Percentiles rank a stretch among this genome's conserved stretches.
Evolutionary conservation across 2,329 filamentous ascomycete species (phyloP).

Genomic region (Ophiocordyceps unilateralis): DNA sequence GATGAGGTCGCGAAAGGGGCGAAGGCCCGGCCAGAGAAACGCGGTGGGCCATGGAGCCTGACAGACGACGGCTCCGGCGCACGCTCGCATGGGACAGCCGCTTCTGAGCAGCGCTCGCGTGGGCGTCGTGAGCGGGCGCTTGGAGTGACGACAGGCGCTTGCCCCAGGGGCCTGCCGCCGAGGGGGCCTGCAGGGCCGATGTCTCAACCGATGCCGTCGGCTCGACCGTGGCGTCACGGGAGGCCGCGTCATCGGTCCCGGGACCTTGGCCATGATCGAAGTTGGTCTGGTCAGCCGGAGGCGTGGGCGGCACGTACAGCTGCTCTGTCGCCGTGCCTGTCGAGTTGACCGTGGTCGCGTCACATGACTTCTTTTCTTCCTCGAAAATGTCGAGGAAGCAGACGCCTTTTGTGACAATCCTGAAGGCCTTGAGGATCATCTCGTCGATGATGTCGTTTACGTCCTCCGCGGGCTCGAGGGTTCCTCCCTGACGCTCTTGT

Average conservation of each 20-base stretch:
- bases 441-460: constrained; percentile 72
- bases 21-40: constrained; percentile 59
- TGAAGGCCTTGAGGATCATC: constrained; percentile 86
- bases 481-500: constrained; percentile 50
- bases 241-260: background rate
- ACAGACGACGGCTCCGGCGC: constrained; percentile 26
- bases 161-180: constrained; percentile 14
- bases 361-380: constrained; percentile 35
- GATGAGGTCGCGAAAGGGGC: constrained; percentile 43
- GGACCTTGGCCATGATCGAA: background rate
- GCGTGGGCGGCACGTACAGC: constrained; percentile 40
- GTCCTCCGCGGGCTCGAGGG: constrained; percentile 30
- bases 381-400: constrained; percentile 77
- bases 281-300: constrained; percentile 27
- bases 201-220: background rate
- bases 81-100: constrained; percentile 19
- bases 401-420: constrained; percentile 80
- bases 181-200: background rate
- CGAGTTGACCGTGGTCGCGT: constrained; percentile 36
- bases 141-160: constrained; percentile 30
- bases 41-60: constrained; percentile 48
- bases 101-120: constrained; percentile 12
- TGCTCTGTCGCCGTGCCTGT: constrained; percentile 45
- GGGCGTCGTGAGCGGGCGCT: constrained; percentile 12
- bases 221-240: background rate